Percentiles rank a stretch among this genome's conserved stretches.
Evolutionary conservation across 768 basidiomycete species (phyloP).

Genomic region (Solioccasus polychromus): DNA sequence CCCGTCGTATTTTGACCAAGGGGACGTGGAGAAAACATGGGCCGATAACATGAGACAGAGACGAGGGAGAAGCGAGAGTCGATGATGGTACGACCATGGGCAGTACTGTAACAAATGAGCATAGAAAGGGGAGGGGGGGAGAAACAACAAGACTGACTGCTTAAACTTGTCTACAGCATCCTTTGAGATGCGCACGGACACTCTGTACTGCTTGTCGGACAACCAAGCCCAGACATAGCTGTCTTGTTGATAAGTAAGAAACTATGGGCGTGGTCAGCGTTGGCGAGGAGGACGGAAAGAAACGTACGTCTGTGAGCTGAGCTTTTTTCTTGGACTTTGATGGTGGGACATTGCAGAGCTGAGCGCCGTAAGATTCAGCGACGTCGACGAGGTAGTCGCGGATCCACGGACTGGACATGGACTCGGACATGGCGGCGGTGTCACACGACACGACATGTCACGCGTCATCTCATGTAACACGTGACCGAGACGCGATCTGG

Average conservation of each 20-base stretch:
- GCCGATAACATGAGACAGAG: constrained; percentile 47
- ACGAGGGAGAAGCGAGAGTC: constrained; percentile 47
- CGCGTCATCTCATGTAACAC: constrained; percentile 18
- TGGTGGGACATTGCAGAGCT: constrained; percentile 27
- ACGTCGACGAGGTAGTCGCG: constrained; percentile 45
- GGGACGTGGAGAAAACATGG: constrained; percentile 54
- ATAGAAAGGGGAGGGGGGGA: constrained; percentile 4
- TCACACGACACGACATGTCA: constrained; percentile 16
- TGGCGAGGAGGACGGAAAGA: neutral
- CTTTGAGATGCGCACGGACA: constrained; percentile 55
- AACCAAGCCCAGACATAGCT: constrained; percentile 60
- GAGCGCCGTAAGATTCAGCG: constrained; percentile 51
- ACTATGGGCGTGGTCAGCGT: constrained; percentile 36
- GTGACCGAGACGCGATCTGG: constrained; percentile 14
- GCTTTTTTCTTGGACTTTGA: constrained; percentile 46
- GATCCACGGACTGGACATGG: constrained; percentile 53
- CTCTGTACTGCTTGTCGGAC: constrained; percentile 52
- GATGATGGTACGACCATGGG: constrained; percentile 37
- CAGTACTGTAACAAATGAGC: constrained; percentile 18
- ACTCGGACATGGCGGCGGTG: constrained; percentile 35
- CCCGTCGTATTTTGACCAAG: constrained; percentile 27
- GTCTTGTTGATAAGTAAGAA: constrained; percentile 48
- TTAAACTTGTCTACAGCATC: constrained; percentile 47
- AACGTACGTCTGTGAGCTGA: constrained; percentile 55
- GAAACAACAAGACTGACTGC: constrained; percentile 28